These are phyloP conservation scores for Melocanna baccifera DNA, from an alignment of 176 grass and related monocot genomes.

Conservation along the genomic window DNA sequence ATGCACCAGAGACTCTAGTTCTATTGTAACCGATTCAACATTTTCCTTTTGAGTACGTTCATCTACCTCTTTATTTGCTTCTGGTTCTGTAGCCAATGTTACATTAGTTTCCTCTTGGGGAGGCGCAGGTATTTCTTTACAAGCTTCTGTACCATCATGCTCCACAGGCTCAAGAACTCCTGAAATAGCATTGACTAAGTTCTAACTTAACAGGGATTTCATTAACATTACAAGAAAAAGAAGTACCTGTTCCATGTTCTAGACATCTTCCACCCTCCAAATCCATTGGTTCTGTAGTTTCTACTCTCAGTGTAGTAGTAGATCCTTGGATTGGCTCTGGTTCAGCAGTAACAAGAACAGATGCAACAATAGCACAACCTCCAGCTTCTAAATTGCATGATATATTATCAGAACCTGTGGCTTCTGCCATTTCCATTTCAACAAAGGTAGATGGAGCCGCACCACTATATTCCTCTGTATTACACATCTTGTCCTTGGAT, in stretches of 20 bases:
- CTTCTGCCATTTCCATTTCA: not conserved
- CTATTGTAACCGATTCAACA: not conserved
- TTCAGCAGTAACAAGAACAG: not conserved
- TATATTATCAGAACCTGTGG: not conserved
- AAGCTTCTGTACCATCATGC: not conserved
- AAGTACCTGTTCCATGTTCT: not conserved
- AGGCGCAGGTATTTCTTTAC: not conserved
- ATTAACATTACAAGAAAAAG: not conserved
- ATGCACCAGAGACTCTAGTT: not conserved
- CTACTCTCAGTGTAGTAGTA: not conserved
- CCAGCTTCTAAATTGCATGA: not conserved
- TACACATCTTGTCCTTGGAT: not conserved
- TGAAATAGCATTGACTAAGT: not conserved
- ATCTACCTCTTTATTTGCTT: constrained; percentile 2
- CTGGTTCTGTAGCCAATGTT: not conserved
- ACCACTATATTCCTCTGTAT: not conserved
- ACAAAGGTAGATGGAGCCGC: not conserved
- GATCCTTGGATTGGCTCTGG: not conserved
- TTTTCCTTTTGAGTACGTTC: not conserved
- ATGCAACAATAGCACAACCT: not conserved
- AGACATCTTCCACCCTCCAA: constrained; percentile 1
- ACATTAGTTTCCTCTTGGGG: not conserved
- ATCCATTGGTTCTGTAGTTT: not conserved
- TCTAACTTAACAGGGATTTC: not conserved
- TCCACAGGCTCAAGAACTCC: not conserved